A percentile compares a stretch with the other conserved stretches of the same genome.
Evolutionary conservation across 192 early-diverging fungal species (phyloP).

Genomic region (Phlyctochytrium arcticum): DNA sequence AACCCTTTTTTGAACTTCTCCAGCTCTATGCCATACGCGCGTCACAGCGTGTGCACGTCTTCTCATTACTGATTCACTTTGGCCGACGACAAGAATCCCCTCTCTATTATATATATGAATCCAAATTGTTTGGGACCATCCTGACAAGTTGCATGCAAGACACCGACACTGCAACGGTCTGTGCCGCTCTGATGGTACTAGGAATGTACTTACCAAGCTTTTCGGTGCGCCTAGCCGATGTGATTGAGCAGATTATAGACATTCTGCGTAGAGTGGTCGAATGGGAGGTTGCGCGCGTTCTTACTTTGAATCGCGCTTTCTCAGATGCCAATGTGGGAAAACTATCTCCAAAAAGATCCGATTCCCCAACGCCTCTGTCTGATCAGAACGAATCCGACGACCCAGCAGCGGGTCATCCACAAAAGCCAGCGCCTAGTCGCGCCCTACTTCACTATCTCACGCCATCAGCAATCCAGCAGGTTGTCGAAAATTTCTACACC

Average conservation of each 20-base stretch:
- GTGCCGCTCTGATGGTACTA: slow-evolving; percentile 3
- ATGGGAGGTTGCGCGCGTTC: slow-evolving; percentile 10
- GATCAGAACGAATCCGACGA: no score
- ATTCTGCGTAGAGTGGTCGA: slow-evolving; percentile 7
- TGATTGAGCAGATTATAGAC: neutral
- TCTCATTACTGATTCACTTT: slow-evolving; percentile 9
- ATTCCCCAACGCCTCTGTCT: no score
- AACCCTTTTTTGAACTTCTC: slow-evolving; percentile 16
- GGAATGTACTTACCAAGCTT: slow-evolving; percentile 5
- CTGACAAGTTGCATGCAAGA: slow-evolving; percentile 14
- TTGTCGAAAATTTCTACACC: slow-evolving; percentile 22
- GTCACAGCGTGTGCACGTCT: slow-evolving; percentile 9
- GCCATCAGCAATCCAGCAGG: neutral
- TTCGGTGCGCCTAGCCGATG: neutral
- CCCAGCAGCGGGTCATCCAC: no score
- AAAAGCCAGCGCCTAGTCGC: no score
- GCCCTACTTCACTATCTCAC: no score
- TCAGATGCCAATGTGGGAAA: no score
- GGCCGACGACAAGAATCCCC: slow-evolving; percentile 14
- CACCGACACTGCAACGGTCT: neutral
- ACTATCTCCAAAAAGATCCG: no score
- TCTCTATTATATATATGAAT: slow-evolving; percentile 10
- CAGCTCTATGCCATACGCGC: neutral
- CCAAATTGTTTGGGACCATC: slow-evolving; percentile 14
- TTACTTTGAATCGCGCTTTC: neutral